phyloP scores from a whole-genome alignment of 371 early-diverging fungal genomes.

The Lichtheimia hyalospora region DNA sequence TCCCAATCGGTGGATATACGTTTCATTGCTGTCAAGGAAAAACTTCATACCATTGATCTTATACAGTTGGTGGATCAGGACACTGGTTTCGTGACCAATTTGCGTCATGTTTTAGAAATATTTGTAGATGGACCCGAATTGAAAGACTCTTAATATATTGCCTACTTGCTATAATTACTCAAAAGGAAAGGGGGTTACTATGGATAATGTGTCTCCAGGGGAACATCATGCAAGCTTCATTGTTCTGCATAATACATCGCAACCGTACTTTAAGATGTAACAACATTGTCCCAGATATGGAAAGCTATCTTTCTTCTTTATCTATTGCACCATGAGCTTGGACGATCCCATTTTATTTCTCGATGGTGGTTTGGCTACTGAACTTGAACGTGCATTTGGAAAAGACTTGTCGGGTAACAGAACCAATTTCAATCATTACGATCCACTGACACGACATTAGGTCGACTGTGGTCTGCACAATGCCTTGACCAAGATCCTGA shows the following conservation, averaged over 20 bases:
- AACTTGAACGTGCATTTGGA: constrained; percentile 34
- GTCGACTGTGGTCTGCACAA: constrained; percentile 46
- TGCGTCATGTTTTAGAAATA: constrained; percentile 57
- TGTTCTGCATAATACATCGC: not conserved
- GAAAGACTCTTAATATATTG: not conserved
- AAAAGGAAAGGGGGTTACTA: no score
- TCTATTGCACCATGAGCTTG: constrained; percentile 5
- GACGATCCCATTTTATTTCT: constrained; percentile 36
- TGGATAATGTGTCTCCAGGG: no score
- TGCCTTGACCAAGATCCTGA: constrained; percentile 45
- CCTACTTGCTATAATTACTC: no score
- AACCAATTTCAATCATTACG: not conserved
- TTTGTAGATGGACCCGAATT: constrained; percentile 27
- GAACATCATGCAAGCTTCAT: no score
- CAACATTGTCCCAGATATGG: not conserved
- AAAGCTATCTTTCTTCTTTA: not conserved
- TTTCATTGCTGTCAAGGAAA: constrained; percentile 77
- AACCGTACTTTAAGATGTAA: not conserved
- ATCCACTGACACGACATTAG: not conserved
- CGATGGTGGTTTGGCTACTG: constrained; percentile 56
- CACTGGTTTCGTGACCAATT: constrained; percentile 65
- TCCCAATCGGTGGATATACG: constrained; percentile 75
- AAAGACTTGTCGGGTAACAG: constrained; percentile 39
- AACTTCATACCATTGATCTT: constrained; percentile 67
- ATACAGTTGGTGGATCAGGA: constrained; percentile 72